Conservation (phyloP, 139 green algal species). For the Chlorella sorokiniana region DNA sequence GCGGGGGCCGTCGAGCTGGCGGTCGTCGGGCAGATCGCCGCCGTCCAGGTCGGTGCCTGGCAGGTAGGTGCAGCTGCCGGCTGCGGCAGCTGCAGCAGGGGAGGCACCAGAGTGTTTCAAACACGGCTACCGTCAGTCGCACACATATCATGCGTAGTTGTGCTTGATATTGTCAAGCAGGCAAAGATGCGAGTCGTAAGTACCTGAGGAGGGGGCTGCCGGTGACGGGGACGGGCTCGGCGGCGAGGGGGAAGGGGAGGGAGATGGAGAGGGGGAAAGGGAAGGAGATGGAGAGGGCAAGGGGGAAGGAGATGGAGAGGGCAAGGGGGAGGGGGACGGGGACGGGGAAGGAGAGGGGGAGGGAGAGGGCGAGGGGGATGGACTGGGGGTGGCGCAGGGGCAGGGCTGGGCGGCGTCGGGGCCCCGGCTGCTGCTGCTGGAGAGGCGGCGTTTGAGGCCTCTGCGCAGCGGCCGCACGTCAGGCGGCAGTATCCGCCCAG, state of each 20-base stretch:
- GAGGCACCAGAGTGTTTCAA: not conserved
- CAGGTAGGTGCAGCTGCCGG: not conserved
- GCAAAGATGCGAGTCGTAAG: not conserved
- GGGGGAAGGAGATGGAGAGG: not conserved
- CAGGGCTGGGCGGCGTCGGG: too few relatives aligned
- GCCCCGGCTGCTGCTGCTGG: too few relatives aligned
- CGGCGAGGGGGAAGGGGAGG: not conserved
- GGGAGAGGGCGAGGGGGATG: not conserved
- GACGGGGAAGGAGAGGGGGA: not conserved
- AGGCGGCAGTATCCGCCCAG: conserved; percentile 12
- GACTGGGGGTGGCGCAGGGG: not conserved
- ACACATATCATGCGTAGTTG: too few relatives aligned
- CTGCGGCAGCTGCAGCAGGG: not conserved
- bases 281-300: not conserved
- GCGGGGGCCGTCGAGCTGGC: not conserved
- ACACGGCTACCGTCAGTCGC: too few relatives aligned
- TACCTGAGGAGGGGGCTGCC: not conserved
- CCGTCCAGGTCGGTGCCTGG: not conserved
- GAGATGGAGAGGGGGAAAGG: not conserved
- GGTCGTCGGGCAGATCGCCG: conserved; percentile 5
- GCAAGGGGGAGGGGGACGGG: not conserved
- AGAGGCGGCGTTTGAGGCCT: not conserved
- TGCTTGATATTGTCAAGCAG: too few relatives aligned
- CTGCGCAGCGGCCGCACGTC: conserved; percentile 18
- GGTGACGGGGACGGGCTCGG: not conserved